Evolutionary conservation across 768 basidiomycete genomes (phyloP).

Genomic region (Collybia sp.): DNA sequence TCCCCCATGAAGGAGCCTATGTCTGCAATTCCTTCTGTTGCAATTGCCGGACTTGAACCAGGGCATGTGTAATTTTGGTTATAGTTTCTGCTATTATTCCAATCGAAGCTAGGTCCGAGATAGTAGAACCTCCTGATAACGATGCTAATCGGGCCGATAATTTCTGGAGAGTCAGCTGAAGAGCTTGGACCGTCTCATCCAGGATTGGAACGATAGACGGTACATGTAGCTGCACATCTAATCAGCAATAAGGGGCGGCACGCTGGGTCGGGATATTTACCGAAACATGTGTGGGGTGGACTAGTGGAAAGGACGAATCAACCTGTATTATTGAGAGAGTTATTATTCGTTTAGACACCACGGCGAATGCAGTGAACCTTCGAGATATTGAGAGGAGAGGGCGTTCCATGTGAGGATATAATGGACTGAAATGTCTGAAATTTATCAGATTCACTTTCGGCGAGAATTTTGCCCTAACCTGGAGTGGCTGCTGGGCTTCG

Average conservation of each 20-base stretch:
- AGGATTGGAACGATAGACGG: conserved; percentile 15
- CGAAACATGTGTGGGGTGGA: conserved; percentile 7
- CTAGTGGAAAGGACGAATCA: neutral
- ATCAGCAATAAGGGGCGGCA: neutral
- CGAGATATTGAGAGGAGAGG: no score
- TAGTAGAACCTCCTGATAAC: conserved; percentile 30
- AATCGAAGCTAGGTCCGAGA: conserved; percentile 45
- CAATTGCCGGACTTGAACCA: conserved; percentile 55
- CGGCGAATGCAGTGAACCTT: no score
- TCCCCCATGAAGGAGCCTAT: no score
- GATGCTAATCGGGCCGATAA: conserved; percentile 47
- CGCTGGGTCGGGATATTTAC: neutral
- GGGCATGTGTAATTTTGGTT: conserved; percentile 56
- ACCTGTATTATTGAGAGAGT: neutral
- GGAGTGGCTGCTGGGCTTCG: no score
- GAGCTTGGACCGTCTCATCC: conserved; percentile 34
- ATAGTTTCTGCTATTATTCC: conserved; percentile 66
- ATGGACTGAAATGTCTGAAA: no score
- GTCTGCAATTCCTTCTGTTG: conserved; percentile 28
- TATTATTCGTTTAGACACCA: no score
- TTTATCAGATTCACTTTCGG: no score
- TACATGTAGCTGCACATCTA: conserved; percentile 1
- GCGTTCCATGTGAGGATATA: no score
- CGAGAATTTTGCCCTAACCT: no score
- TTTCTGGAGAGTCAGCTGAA: conserved; percentile 47